Conservation (phyloP, 83 land plant species). For the Thuja plicata region DNA sequence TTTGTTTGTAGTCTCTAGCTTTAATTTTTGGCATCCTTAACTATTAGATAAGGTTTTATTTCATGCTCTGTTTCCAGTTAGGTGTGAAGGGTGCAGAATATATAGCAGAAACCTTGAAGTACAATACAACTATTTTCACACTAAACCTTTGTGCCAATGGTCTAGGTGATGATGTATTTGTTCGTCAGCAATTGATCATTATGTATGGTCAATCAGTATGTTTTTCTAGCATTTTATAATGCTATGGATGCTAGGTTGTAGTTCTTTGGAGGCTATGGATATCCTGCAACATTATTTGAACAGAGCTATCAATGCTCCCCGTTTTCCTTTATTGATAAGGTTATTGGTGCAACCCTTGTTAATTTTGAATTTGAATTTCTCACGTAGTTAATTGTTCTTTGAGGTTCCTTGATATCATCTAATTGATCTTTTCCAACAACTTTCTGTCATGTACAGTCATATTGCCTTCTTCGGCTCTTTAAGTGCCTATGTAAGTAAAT, state of each 20-base stretch:
- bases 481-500: conserved; percentile 33
- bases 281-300: conserved; percentile 37
- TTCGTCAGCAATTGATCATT: background rate
- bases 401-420: too few relatives aligned
- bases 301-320: conserved; percentile 29
- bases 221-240: too few relatives aligned
- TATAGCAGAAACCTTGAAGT: conserved; percentile 86
- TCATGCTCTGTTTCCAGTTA: conserved; percentile 46
- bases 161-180: conserved; percentile 86
- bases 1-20: background rate
- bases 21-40: background rate
- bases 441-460: conserved; percentile 16
- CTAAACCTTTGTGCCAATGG: conserved; percentile 92
- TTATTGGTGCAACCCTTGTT: conserved; percentile 6
- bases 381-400: too few relatives aligned
- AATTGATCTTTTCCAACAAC: too few relatives aligned
- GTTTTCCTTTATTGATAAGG: conserved; percentile 50
- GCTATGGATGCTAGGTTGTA: conserved; percentile 13
- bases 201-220: background rate
- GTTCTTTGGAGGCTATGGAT: conserved; percentile 50
- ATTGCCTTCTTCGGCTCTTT: conserved; percentile 57
- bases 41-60: background rate
- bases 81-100: conserved; percentile 92
- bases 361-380: background rate
- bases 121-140: conserved; percentile 81